Conservation (phyloP, 306 rosid species). For the Rosa rugosa region DNA sequence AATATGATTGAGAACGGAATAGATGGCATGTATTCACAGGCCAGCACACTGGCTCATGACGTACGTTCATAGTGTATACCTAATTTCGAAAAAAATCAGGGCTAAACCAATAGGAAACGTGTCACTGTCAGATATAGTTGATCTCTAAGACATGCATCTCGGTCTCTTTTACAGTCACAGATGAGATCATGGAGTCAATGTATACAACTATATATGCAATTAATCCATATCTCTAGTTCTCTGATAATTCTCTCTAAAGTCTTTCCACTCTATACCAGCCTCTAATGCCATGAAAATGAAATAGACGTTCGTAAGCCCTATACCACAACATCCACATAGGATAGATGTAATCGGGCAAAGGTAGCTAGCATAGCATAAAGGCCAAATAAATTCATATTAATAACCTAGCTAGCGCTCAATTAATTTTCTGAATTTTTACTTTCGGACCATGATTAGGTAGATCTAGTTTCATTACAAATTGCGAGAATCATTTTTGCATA, state of each 20-base stretch:
- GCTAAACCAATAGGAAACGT: neutral
- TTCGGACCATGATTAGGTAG: too few species aligned
- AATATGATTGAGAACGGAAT: neutral
- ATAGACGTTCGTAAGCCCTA: neutral
- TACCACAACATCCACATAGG: neutral
- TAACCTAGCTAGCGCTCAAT: too few species aligned
- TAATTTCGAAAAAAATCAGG: neutral
- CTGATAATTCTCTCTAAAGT: neutral
- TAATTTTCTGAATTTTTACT: too few species aligned
- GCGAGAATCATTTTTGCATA: too few species aligned
- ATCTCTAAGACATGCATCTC: too few species aligned
- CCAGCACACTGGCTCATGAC: neutral
- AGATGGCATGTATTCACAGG: neutral
- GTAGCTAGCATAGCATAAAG: neutral
- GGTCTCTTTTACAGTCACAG: neutral
- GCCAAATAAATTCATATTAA: neutral
- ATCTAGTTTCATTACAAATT: too few species aligned
- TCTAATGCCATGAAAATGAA: neutral
- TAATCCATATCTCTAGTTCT: neutral
- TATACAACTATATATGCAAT: neutral
- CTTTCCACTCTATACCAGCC: slow-evolving; percentile 13
- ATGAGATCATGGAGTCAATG: neutral
- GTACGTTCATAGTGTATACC: neutral
- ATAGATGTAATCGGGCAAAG: neutral
- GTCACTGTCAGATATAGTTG: neutral